Evolutionary conservation across 306 rosid genomes (phyloP), one percentile per base, ranked within the genome.

Genomic region (Crotalaria pallida): DNA sequence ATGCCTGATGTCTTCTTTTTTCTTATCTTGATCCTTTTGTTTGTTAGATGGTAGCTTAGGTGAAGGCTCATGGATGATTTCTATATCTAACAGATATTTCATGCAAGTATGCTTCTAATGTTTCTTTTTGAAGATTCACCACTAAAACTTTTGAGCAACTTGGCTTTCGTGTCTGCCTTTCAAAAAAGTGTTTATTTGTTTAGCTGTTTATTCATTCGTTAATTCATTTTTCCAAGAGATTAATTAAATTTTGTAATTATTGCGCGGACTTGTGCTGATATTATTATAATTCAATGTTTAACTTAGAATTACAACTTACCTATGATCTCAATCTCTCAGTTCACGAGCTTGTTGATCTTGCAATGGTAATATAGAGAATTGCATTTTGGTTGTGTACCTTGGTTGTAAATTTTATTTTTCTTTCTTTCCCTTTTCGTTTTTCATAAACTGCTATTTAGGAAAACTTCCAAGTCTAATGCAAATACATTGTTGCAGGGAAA

Each of bases 401-500:
- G 16, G n/a, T 27, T 68, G 17, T 18, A 24, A 66, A 47, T 33
- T 49, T 17, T 48, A 6, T 16, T 52, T 40, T 18, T 2, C 57
- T 11, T 27, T 51, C 18, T 22, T 11, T 7, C 21, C n/a, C 34
- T 15, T 17, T 40, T 26, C 13, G 4, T 27, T 29, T n/a, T 11
- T 18, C 33, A 56, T 63, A 0, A 21, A 33, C 19, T 58, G 64
- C 19, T 38, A 10, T 55, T 51, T 22, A 17, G 17, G 40, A 6
- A 56, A 31, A 9, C 51, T n/a, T 68, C 2, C 19, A 12, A 78
- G 65, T 24, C 74, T 78, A 21, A 59, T 24, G 48, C 69, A 53
- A 70, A 58, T 16, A 18, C 73, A 47, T 71, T 53, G 55, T 43
- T 72, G 51, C 86, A 88, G 91, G 87, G 68, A 60, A 80, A 77